Evolutionary conservation across 768 basidiomycete species (phyloP).

Genomic region (Steccherinum ochraceum): DNA sequence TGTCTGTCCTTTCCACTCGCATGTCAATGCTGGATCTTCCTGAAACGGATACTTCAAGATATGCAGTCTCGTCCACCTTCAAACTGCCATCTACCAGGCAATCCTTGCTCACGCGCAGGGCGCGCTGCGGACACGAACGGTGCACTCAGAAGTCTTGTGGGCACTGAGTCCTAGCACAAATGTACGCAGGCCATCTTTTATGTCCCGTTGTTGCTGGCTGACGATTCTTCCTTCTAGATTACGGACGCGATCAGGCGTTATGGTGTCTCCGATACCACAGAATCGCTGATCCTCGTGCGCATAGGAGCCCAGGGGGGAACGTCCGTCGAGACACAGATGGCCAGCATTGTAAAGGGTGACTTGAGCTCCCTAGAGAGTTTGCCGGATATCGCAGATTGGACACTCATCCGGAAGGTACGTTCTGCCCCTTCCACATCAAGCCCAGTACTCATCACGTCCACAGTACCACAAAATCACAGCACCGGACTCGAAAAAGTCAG

Average conservation of each 20-base stretch:
- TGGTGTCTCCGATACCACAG: conserved; percentile 66
- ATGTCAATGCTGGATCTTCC: conserved; percentile 1
- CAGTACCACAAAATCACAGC: neutral
- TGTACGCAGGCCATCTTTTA: conserved; percentile 31
- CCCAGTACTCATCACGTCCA: neutral
- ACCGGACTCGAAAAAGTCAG: neutral
- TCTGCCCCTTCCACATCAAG: neutral
- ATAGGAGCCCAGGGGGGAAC: conserved; percentile 24
- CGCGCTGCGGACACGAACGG: conserved; percentile 70
- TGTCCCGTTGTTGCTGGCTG: neutral
- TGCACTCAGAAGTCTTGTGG: conserved; percentile 92
- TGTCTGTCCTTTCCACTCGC: conserved; percentile 42
- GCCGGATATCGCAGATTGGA: neutral
- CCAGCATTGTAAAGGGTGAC: neutral
- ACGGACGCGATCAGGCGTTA: conserved; percentile 83
- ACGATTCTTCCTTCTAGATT: conserved; percentile 47
- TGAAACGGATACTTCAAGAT: conserved; percentile 43
- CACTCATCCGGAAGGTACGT: neutral
- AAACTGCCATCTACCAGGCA: conserved; percentile 80
- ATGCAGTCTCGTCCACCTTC: conserved; percentile 71
- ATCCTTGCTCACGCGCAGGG: conserved; percentile 59
- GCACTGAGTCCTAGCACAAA: conserved; percentile 83
- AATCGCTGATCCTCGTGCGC: conserved; percentile 66
- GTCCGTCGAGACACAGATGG: neutral
- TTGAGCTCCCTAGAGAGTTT: neutral